Conservation (phyloP, 176 grass and related monocot species). For the Tillandsia leiboldiana region DNA sequence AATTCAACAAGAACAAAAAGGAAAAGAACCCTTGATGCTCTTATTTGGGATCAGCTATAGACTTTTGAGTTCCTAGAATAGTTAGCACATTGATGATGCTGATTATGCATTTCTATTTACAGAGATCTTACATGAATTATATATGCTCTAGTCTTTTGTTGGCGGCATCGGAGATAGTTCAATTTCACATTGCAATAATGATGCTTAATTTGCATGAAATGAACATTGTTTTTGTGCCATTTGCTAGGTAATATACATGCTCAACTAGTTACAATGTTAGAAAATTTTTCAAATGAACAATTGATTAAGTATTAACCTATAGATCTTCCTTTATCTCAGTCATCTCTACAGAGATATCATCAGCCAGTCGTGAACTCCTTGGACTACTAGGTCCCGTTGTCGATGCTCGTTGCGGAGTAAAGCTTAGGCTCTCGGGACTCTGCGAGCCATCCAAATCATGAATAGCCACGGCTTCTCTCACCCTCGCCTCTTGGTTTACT, state of each 20-base stretch:
- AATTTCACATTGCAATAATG: too few relatives aligned
- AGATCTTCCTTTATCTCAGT: not conserved
- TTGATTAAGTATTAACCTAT: not conserved
- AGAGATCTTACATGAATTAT: too few relatives aligned
- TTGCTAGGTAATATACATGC: too few relatives aligned
- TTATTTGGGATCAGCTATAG: too few relatives aligned
- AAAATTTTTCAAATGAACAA: not conserved
- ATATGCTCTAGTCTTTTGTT: not conserved
- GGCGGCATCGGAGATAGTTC: not conserved
- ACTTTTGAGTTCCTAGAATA: too few relatives aligned
- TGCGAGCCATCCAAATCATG: not conserved
- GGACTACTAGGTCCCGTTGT: not conserved
- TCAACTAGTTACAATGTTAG: not conserved
- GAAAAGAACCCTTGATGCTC: too few relatives aligned
- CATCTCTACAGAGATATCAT: not conserved
- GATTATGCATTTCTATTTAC: too few relatives aligned
- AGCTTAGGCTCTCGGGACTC: slow-evolving; percentile 9
- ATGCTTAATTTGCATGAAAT: too few relatives aligned
- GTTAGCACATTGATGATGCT: too few relatives aligned
- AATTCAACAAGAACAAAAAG: too few relatives aligned
- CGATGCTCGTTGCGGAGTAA: not conserved
- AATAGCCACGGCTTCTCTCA: not conserved
- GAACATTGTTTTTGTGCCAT: too few relatives aligned
- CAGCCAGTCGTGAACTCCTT: not conserved
- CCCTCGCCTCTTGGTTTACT: not conserved